phyloP scores from a whole-genome alignment of 164 flowering plant species.

The Kalanchoe fedtschenkoi region DNA sequence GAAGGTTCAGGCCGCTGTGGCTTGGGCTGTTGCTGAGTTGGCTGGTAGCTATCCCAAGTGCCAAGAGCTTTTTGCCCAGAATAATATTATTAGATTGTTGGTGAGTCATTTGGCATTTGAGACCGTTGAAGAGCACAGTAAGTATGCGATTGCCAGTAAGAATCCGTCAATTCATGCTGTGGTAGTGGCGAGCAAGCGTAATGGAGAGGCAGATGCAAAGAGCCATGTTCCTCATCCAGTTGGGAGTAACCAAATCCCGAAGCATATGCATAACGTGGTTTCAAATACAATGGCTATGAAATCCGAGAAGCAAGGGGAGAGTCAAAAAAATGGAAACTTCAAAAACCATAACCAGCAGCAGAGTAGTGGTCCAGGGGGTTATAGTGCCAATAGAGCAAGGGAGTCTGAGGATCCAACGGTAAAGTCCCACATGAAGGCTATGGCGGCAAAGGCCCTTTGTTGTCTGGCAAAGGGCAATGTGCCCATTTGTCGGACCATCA shows the following conservation, averaged over 20 bases:
- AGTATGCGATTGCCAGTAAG: background rate
- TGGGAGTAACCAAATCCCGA: background rate
- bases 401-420: background rate
- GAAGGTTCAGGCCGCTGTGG: conserved; percentile 7
- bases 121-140: conserved; percentile 6
- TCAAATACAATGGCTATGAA: background rate
- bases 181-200: background rate
- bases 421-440: conserved; percentile 2
- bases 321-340: background rate
- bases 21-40: conserved; percentile 3
- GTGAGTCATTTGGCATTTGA: conserved; percentile 7
- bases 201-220: background rate
- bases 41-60: conserved; percentile 6
- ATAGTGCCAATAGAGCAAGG: background rate
- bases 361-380: background rate
- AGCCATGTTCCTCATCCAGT: background rate
- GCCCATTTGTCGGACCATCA: background rate
- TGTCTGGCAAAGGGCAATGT: background rate
- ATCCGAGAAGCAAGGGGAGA: background rate
- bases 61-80: conserved; percentile 1
- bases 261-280: conserved; percentile 2
- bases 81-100: background rate
- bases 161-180: conserved; percentile 2
- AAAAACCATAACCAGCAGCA: background rate
- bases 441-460: conserved; percentile 1